These are phyloP conservation scores for Leucosporidium creatinivorum DNA, from an alignment of 768 basidiomycete genomes.

Conservation along the genomic window DNA sequence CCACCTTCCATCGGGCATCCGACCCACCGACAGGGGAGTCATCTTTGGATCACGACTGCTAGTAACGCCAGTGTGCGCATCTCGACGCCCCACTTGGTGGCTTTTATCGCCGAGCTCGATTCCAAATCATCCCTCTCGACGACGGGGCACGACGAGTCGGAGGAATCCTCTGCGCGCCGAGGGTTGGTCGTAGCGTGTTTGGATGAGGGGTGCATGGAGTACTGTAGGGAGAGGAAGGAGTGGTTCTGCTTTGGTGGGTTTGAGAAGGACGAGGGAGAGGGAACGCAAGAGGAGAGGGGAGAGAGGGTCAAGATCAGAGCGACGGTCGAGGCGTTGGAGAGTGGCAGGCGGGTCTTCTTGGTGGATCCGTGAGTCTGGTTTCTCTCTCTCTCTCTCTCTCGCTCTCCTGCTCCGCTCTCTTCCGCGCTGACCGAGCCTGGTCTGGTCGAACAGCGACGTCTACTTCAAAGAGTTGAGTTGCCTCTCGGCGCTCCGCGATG, in stretches of 20 bases:
- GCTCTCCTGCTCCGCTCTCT: no score
- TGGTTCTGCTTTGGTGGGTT: slow-evolving; percentile 19
- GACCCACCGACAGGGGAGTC: background rate
- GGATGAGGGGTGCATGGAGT: slow-evolving; percentile 13
- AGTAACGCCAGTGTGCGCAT: background rate
- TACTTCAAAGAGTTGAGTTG: slow-evolving; percentile 9
- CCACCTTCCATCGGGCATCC: background rate
- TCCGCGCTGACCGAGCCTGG: no score
- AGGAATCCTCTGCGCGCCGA: background rate
- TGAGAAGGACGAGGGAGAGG: background rate
- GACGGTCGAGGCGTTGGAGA: slow-evolving; percentile 4
- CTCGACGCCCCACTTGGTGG: slow-evolving; percentile 3
- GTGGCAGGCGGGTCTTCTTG: slow-evolving; percentile 9
- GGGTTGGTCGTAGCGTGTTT: background rate
- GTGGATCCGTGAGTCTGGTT: slow-evolving; percentile 4
- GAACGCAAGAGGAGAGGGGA: background rate
- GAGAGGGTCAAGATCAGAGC: slow-evolving; percentile 13
- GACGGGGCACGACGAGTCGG: background rate
- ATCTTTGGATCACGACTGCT: slow-evolving; percentile 16
- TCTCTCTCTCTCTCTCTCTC: no score
- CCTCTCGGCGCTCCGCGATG: background rate
- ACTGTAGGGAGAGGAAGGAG: background rate
- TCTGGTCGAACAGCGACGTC: slow-evolving; percentile 4
- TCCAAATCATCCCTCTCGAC: no score
- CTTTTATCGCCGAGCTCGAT: background rate